Evolutionary conservation across 2,329 filamentous ascomycete species (phyloP).

Genomic region (Neonectria magnoliae): DNA sequence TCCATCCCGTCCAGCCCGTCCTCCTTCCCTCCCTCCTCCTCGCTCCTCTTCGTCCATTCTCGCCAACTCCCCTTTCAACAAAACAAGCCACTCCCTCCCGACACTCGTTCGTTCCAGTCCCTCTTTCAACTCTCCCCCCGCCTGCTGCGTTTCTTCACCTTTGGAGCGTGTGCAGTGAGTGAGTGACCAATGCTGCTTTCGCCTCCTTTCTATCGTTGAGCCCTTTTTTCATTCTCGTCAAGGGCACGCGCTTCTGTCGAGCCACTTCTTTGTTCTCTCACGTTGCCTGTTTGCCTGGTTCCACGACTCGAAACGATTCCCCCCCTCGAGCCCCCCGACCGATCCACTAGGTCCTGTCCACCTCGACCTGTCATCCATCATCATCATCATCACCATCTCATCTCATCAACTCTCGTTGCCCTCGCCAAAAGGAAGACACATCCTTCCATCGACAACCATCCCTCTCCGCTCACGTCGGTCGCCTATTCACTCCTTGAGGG

Average conservation of each 20-base stretch:
- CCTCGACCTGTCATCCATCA: constrained; percentile 4
- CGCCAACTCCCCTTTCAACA: constrained; percentile 52
- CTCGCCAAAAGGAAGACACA: constrained; percentile 20
- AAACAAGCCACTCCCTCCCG: constrained; percentile 52
- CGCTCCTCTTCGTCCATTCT: constrained; percentile 35
- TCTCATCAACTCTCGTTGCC: constrained; percentile 17
- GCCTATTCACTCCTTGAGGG: constrained; percentile 9
- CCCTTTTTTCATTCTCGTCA: constrained; percentile 26
- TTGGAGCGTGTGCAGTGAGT: constrained; percentile 34
- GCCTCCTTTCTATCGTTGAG: constrained; percentile 34
- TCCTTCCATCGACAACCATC: constrained; percentile 22
- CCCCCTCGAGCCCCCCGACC: constrained; percentile 13
- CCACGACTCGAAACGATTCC: constrained; percentile 31
- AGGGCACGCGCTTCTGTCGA: constrained; percentile 25
- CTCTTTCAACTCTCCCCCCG: constrained; percentile 48
- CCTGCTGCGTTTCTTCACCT: constrained; percentile 40
- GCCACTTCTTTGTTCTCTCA: constrained; percentile 31
- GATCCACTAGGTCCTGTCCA: constrained; percentile 25
- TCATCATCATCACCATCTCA: not conserved
- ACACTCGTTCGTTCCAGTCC: constrained; percentile 54
- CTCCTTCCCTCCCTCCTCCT: constrained; percentile 38
- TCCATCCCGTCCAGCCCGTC: constrained; percentile 35
- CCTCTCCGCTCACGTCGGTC: constrained; percentile 2
- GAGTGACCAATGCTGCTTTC: constrained; percentile 33
- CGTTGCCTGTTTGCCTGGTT: constrained; percentile 23